Evolutionary conservation across 371 early-diverging fungal species (phyloP).

Genomic region (Syncephalastrum monosporum): DNA sequence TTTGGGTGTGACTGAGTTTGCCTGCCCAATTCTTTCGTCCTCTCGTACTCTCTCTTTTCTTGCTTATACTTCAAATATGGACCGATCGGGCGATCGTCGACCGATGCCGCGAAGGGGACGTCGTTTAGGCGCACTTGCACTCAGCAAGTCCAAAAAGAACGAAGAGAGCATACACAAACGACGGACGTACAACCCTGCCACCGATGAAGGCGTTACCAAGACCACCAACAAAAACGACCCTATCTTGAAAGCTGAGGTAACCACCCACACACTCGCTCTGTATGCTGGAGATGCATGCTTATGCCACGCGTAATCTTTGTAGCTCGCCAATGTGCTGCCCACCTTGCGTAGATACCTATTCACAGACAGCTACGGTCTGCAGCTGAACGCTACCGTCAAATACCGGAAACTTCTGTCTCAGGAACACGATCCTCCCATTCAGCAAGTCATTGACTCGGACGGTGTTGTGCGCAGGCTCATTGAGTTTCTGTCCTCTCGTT

Average conservation of each 20-base stretch:
- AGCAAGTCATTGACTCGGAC: constrained; percentile 89
- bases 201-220: constrained; percentile 73
- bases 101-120: too few species aligned
- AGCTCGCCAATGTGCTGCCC: too few species aligned
- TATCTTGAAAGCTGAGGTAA: constrained; percentile 64
- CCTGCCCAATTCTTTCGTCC: too few species aligned
- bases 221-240: constrained; percentile 65
- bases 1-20: too few species aligned
- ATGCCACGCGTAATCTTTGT: constrained; percentile 20
- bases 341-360: too few species aligned
- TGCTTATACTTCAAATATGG: constrained; percentile 27
- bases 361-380: constrained; percentile 29
- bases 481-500: constrained; percentile 81
- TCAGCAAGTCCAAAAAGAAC: constrained; percentile 87
- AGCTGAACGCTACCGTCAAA: constrained; percentile 82
- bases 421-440: constrained; percentile 98
- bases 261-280: constrained; percentile 73
- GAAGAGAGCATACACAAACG: constrained; percentile 93
- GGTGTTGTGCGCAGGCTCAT: constrained; percentile 97
- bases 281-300: constrained; percentile 69
- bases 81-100: constrained; percentile 47
- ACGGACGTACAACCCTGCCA: constrained; percentile 68
- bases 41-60: neutral
- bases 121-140: constrained; percentile 33
- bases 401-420: constrained; percentile 97